A percentile compares a stretch with the other conserved stretches of the same genome.
Evolutionary conservation across 768 basidiomycete species (phyloP).

Genomic region (Arthromyces matolae): DNA sequence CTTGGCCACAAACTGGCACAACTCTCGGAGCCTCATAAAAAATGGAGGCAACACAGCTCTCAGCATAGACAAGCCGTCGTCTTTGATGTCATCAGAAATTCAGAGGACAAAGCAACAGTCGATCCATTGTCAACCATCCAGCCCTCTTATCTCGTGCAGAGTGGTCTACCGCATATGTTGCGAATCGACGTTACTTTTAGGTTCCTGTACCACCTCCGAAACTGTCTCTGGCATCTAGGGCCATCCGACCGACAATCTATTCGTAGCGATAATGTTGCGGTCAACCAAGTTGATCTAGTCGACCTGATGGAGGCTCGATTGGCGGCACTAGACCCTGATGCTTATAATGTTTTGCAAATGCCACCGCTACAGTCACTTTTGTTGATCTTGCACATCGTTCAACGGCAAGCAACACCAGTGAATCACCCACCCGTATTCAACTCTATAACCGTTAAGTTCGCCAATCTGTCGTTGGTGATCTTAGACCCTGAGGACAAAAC

Average conservation of each 20-base stretch:
- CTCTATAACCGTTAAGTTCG: slow-evolving; percentile 25
- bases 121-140: slow-evolving; percentile 83
- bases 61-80: slow-evolving; percentile 38
- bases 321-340: slow-evolving; percentile 42
- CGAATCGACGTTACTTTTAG: slow-evolving; percentile 71
- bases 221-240: slow-evolving; percentile 48
- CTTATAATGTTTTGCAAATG: slow-evolving; percentile 27
- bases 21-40: slow-evolving; percentile 21
- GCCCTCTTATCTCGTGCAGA: slow-evolving; percentile 79
- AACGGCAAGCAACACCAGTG: slow-evolving; percentile 2
- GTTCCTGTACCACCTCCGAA: slow-evolving; percentile 75
- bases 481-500: slow-evolving; percentile 29
- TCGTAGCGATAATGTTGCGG: not conserved
- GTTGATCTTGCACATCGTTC: slow-evolving; percentile 15
- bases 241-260: slow-evolving; percentile 22
- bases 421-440: slow-evolving; percentile 1
- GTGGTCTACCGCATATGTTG: slow-evolving; percentile 60
- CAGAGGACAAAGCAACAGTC: slow-evolving; percentile 47
- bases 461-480: slow-evolving; percentile 28
- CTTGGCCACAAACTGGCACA: slow-evolving; percentile 23
- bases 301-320: slow-evolving; percentile 39
- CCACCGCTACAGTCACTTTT: slow-evolving; percentile 30
- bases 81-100: slow-evolving; percentile 45
- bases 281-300: slow-evolving; percentile 18
- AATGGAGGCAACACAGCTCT: slow-evolving; percentile 27